Conservation (phyloP, 192 early-diverging fungal species). For the Coemansia interrupta region DNA sequence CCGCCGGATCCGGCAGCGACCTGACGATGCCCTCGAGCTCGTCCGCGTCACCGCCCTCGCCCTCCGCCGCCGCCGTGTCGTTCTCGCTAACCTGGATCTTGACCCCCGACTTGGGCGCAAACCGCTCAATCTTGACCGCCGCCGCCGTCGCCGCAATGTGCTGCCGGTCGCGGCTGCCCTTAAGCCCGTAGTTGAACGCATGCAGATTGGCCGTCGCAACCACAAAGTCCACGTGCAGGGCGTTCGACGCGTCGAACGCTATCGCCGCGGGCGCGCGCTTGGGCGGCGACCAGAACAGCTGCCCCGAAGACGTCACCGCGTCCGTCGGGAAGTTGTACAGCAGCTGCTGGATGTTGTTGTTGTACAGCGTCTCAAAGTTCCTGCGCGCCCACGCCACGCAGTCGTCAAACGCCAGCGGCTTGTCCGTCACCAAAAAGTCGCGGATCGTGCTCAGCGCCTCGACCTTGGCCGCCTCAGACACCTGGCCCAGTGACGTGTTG, state of each 20-base stretch:
- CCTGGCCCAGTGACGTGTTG: slow-evolving; percentile 71
- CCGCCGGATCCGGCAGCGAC: slow-evolving; percentile 72
- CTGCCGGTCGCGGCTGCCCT: slow-evolving; percentile 72
- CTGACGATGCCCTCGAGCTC: slow-evolving; percentile 67
- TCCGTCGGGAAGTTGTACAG: slow-evolving; percentile 97
- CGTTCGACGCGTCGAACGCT: slow-evolving; percentile 66
- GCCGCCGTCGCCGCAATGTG: slow-evolving; percentile 62
- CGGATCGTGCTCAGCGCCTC: slow-evolving; percentile 75
- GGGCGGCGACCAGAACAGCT: slow-evolving; percentile 94
- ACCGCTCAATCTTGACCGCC: slow-evolving; percentile 70
- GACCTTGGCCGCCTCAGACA: slow-evolving; percentile 61
- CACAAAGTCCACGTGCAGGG: slow-evolving; percentile 85
- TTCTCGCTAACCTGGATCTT: slow-evolving; percentile 94
- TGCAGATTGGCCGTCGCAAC: slow-evolving; percentile 88
- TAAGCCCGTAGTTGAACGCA: slow-evolving; percentile 94
- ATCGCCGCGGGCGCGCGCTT: slow-evolving; percentile 89
- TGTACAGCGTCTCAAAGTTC: slow-evolving; percentile 90
- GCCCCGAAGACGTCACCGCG: slow-evolving; percentile 81
- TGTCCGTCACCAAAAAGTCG: slow-evolving; percentile 72
- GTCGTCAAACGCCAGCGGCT: slow-evolving; percentile 83
- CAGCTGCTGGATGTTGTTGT: slow-evolving; percentile 90
- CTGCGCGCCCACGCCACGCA: slow-evolving; percentile 90
- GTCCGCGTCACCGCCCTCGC: slow-evolving; percentile 40
- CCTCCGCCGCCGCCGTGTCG: slow-evolving; percentile 59
- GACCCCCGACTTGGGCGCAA: slow-evolving; percentile 86